A percentile compares a stretch with the other conserved stretches of the same genome.
Conservation (phyloP, 1,139 yeast species). For the Debaryomyces coudertii region DNA sequence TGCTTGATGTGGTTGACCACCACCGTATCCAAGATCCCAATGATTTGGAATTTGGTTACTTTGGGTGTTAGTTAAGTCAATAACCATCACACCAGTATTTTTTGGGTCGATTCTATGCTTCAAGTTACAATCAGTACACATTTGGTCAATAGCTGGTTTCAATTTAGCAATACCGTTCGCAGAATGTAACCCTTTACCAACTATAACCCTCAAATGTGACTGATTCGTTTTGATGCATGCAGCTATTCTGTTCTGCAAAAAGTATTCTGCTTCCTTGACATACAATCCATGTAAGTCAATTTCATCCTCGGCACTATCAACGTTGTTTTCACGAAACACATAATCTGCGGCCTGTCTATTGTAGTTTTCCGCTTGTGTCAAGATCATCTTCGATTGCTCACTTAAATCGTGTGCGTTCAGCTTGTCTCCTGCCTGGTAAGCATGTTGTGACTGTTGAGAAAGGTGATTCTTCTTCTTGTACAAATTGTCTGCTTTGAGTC, state of each 20-base stretch:
- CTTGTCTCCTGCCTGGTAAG: slow-evolving; percentile 75
- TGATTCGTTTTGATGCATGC: slow-evolving; percentile 67
- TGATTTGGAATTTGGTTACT: slow-evolving; percentile 51
- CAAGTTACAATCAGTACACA: slow-evolving; percentile 69
- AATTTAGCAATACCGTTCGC: slow-evolving; percentile 80
- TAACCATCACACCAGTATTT: slow-evolving; percentile 79
- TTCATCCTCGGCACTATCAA: slow-evolving; percentile 81
- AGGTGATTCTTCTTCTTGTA: slow-evolving; percentile 58
- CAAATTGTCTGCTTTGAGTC: slow-evolving; percentile 72
- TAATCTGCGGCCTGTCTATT: slow-evolving; percentile 87
- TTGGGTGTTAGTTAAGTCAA: slow-evolving; percentile 53
- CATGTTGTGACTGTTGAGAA: slow-evolving; percentile 71
- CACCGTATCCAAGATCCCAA: slow-evolving; percentile 40
- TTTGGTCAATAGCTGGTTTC: slow-evolving; percentile 83
- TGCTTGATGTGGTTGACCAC: slow-evolving; percentile 32
- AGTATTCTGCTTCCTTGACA: slow-evolving; percentile 84
- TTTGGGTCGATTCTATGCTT: slow-evolving; percentile 63
- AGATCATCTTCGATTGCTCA: slow-evolving; percentile 63
- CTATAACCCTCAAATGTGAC: slow-evolving; percentile 65
- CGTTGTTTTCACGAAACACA: slow-evolving; percentile 85
- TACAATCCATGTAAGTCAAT: slow-evolving; percentile 92
- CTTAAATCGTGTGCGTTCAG: slow-evolving; percentile 73
- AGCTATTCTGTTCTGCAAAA: slow-evolving; percentile 72
- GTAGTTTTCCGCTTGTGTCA: slow-evolving; percentile 63
- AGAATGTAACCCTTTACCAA: slow-evolving; percentile 94